Percentiles rank a stretch among this genome's conserved stretches.
These are phyloP conservation scores for Heterobasidion irregulare DNA, from an alignment of 1,284 basidiomycete species.

Conservation along the genomic window DNA sequence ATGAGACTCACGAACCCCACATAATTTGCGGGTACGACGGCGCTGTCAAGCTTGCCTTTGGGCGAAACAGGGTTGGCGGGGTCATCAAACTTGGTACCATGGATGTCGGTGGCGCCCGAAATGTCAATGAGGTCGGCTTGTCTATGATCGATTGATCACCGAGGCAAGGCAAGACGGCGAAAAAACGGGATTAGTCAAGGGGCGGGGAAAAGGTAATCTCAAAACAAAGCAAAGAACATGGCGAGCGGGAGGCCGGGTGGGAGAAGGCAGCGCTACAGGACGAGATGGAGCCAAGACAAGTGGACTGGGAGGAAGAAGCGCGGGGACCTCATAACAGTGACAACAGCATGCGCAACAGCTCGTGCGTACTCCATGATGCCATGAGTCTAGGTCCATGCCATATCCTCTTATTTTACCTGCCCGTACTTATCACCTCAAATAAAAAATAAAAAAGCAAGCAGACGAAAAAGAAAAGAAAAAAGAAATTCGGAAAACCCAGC, in stretches of 20 bases:
- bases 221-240: neutral
- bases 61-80: conserved; percentile 44
- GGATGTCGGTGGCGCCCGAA: conserved; percentile 52
- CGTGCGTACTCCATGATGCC: too few species aligned
- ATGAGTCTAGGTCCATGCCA: too few species aligned
- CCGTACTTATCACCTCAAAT: too few species aligned
- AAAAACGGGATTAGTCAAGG: neutral
- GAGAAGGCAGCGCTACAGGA: too few species aligned
- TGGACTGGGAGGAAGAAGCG: too few species aligned
- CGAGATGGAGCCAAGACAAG: too few species aligned
- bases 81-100: conserved; percentile 46
- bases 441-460: too few species aligned
- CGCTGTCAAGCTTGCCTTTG: conserved; percentile 37
- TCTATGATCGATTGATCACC: conserved; percentile 21
- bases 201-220: neutral
- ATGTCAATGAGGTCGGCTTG: conserved; percentile 55
- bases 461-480: neutral
- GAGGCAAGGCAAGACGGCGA: neutral
- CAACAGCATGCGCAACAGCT: too few species aligned
- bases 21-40: conserved; percentile 48
- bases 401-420: too few species aligned
- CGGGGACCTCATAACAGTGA: too few species aligned
- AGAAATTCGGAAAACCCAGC: neutral
- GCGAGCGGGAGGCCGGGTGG: too few species aligned
- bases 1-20: conserved; percentile 48